Evolutionary conservation across 306 rosid genomes (phyloP).

Genomic region (Dalbergia cultrata): DNA sequence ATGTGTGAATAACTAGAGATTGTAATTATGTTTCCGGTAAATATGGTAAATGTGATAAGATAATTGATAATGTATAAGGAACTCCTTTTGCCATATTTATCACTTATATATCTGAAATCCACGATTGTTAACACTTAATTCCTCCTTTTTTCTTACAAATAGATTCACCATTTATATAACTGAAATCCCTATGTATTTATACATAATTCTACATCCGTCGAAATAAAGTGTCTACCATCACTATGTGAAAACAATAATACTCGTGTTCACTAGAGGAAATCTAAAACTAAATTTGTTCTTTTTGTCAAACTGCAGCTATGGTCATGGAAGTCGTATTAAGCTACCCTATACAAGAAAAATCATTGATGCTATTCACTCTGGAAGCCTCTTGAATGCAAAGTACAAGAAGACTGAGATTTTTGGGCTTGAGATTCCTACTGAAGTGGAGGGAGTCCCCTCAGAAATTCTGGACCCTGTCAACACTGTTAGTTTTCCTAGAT

Average conservation of each 20-base stretch:
- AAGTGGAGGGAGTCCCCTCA: slow-evolving; percentile 80
- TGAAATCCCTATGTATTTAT: neutral
- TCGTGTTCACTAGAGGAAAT: neutral
- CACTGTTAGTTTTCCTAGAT: slow-evolving; percentile 58
- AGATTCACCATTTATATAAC: too few species aligned
- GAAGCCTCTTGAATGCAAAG: slow-evolving; percentile 63
- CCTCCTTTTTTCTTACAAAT: too few species aligned
- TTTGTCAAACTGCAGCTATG: slow-evolving; percentile 65
- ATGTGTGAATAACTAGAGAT: too few species aligned
- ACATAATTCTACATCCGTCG: too few species aligned
- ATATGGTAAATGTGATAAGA: too few species aligned
- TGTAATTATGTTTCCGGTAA: too few species aligned
- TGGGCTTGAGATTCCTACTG: slow-evolving; percentile 83
- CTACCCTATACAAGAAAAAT: slow-evolving; percentile 78
- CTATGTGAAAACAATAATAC: too few species aligned
- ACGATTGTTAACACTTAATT: too few species aligned
- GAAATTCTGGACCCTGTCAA: slow-evolving; percentile 78
- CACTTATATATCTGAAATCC: too few species aligned
- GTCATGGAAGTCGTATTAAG: slow-evolving; percentile 77
- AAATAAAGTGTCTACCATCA: too few species aligned
- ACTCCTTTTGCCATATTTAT: too few species aligned
- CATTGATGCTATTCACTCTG: slow-evolving; percentile 88
- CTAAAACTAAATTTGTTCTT: neutral
- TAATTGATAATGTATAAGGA: too few species aligned
- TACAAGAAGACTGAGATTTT: slow-evolving; percentile 77